These are phyloP conservation scores for Solanum raphanifolium DNA, from an alignment of 257 asterid genomes.

Conservation along the genomic window DNA sequence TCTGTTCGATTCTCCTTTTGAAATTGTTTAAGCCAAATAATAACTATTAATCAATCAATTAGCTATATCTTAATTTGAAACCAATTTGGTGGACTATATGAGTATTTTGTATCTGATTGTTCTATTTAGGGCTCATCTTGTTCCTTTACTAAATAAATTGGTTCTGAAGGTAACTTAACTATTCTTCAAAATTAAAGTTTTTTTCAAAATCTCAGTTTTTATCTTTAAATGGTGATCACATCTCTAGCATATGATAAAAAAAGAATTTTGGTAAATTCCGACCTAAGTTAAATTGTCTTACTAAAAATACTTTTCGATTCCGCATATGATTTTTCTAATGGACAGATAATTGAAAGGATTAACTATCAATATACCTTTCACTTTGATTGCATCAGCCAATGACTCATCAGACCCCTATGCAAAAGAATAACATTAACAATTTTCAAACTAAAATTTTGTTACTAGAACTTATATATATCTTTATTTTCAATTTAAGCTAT, in stretches of 20 bases:
- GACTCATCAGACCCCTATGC: too few species aligned
- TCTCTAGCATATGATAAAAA: background rate
- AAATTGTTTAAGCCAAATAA: background rate
- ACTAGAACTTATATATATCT: background rate
- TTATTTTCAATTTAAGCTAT: background rate
- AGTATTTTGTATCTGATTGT: background rate
- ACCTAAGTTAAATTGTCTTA: background rate
- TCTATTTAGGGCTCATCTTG: background rate
- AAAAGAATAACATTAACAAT: too few species aligned
- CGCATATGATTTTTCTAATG: background rate
- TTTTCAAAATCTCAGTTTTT: too few species aligned
- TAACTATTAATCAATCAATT: background rate
- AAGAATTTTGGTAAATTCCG: background rate
- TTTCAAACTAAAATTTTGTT: too few species aligned
- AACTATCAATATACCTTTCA: too few species aligned
- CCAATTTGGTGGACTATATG: background rate
- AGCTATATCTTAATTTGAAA: background rate
- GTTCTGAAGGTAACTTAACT: background rate
- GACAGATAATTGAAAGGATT: too few species aligned
- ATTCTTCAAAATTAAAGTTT: background rate
- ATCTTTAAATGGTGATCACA: background rate
- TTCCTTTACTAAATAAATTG: background rate
- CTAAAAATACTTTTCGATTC: too few species aligned
- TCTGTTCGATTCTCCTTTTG: background rate
- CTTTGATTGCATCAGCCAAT: too few species aligned